phyloP scores from a whole-genome alignment of 2,329 filamentous ascomycete species.

The Raffaelea arxii region DNA sequence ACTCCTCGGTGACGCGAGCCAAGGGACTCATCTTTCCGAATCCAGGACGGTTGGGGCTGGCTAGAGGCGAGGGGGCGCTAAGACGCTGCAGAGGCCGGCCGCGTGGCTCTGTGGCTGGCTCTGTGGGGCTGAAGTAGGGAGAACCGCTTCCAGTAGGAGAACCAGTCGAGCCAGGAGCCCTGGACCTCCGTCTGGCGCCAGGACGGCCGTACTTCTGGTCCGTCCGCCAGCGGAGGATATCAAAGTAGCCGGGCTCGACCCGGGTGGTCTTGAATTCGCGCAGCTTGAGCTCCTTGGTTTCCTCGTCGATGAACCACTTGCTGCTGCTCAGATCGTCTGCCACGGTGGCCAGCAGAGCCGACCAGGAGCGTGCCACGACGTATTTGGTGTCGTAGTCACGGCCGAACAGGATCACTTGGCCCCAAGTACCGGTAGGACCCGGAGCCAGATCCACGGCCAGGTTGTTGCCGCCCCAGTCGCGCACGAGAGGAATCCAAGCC shows the following conservation, averaged over 20 bases:
- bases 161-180: conserved; percentile 25
- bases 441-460: conserved; percentile 87
- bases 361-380: conserved; percentile 88
- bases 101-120: conserved; percentile 49
- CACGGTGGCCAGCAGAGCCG: conserved; percentile 71
- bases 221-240: conserved; percentile 88
- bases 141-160: conserved; percentile 42
- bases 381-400: conserved; percentile 99
- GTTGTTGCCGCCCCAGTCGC: conserved; percentile 98
- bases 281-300: conserved; percentile 82
- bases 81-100: conserved; percentile 65
- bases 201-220: conserved; percentile 88
- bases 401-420: conserved; percentile 91
- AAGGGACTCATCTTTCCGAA: conserved; percentile 63
- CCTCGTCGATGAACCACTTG: conserved; percentile 89
- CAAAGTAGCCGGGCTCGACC: conserved; percentile 87
- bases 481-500: conserved; percentile 89
- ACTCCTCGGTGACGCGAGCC: conserved; percentile 65
- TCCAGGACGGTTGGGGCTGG: conserved; percentile 55
- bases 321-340: conserved; percentile 86
- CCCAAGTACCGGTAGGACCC: conserved; percentile 84
- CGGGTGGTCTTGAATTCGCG: conserved; percentile 82
- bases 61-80: conserved; percentile 51
- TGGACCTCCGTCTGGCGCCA: conserved; percentile 43
- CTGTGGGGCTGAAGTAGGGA: conserved; percentile 57